Base-by-base conservation (phyloP, 2,329 filamentous ascomycete species). In the Hirsutella rhossiliensis region DNA sequence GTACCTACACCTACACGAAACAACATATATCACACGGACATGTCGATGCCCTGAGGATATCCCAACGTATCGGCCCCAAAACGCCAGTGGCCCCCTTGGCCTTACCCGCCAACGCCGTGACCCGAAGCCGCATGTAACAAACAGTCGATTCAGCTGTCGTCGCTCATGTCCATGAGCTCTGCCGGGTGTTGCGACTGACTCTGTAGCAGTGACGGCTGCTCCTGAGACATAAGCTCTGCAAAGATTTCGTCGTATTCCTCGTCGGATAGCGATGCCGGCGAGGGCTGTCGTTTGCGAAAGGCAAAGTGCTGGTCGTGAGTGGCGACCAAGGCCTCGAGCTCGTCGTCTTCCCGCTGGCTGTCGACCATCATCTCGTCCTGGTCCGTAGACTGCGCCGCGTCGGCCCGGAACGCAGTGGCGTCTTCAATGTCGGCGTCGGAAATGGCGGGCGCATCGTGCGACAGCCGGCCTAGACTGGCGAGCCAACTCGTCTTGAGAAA, bases 161-260 rank as follows among this genome's bases (percentile, higher is more conserved):
- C 48, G n/a, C 47, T 44, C 58, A 70, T 64, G 44, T 76, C 73
- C 63, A 73, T 73, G 32, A 68, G 60, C 29, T 68, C 61, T 19
- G 61, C 62, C 3, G 54, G 49, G 23, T 50, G 46, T 18, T 44
- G 43, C 18, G 49, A 41, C 11, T 43, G 39, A 8, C 41, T 38
- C 15, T 48, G 23, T 27, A 27, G 23, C 9, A 27, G 43, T 52
- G 43, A 45, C 12, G 37, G 30, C 28, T 54, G 50, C 44, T 64
- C 59, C 47, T 61, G 58, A 12, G 58, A 52, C 9, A 65, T 53
- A 15, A 66, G 51, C 45, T 66, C 63, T 12, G 56, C 61, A 48
- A 95, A 82, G 11, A 81, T 60, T 40, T 69, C 63, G 49, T 82
- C 78, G 52, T 80, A 82, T 38, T 80, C 76, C 39, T 80, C 76